Percentiles rank a stretch among this genome's conserved stretches.
These are phyloP conservation scores for Linum tenue DNA, from an alignment of 345 rosid species.

Conservation along the genomic window DNA sequence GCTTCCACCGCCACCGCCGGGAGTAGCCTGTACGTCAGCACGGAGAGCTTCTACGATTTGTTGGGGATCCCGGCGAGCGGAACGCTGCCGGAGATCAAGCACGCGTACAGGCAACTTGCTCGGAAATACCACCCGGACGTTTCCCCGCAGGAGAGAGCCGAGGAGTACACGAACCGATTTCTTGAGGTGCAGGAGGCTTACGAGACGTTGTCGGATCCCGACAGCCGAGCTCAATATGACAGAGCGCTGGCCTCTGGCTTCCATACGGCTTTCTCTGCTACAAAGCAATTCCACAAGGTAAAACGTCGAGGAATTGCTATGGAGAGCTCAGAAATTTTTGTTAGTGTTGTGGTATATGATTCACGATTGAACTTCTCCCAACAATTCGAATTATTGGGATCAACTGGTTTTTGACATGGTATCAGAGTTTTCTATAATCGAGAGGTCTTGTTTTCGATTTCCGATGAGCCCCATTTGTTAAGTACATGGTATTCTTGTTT, in stretches of 20 bases:
- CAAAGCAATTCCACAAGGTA: constrained; percentile 1
- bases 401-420: no score
- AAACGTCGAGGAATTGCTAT: no score
- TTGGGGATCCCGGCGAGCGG: constrained; percentile 3
- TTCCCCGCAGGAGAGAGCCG: neutral
- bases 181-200: constrained; percentile 29
- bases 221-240: constrained; percentile 17
- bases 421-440: no score
- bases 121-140: constrained; percentile 7
- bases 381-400: no score
- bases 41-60: constrained; percentile 1
- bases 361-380: no score
- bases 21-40: neutral
- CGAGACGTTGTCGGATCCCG: constrained; percentile 26
- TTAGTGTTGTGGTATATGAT: no score
- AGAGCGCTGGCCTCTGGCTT: constrained; percentile 19
- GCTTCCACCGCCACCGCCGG: neutral
- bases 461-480: no score
- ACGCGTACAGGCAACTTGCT: neutral
- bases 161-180: constrained; percentile 6
- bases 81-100: constrained; percentile 1
- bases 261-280: constrained; percentile 20
- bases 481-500: no score
- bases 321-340: no score
- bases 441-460: no score